Conservation (phyloP, 306 rosid species). For the Amphicarpaea edgeworthii region DNA sequence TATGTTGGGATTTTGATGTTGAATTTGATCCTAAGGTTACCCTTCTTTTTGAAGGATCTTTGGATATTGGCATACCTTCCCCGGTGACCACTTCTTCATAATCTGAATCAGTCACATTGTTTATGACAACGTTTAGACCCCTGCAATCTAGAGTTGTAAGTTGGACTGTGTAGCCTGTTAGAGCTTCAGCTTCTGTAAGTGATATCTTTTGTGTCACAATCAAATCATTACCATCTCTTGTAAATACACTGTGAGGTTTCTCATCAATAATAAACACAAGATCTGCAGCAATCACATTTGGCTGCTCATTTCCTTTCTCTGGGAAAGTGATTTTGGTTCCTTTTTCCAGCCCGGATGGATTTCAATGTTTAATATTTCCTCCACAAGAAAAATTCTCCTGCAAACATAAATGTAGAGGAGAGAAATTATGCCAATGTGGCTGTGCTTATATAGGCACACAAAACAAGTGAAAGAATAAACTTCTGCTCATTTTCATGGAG, state of each 20-base stretch:
- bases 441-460: background rate
- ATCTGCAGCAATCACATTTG: slow-evolving; percentile 76
- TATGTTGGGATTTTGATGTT: slow-evolving; percentile 62
- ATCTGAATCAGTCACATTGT: slow-evolving; percentile 61
- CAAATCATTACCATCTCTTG: slow-evolving; percentile 88
- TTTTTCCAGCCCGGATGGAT: slow-evolving; percentile 97
- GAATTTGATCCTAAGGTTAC: slow-evolving; percentile 83
- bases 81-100: slow-evolving; percentile 74
- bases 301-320: slow-evolving; percentile 85
- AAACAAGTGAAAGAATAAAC: slow-evolving; percentile 10
- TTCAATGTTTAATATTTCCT: slow-evolving; percentile 83
- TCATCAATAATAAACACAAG: slow-evolving; percentile 81
- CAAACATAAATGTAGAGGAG: slow-evolving; percentile 10
- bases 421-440: slow-evolving; percentile 25
- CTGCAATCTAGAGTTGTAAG: slow-evolving; percentile 81
- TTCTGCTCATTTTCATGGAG: background rate
- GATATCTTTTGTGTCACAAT: slow-evolving; percentile 65
- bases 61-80: slow-evolving; percentile 93
- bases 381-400: slow-evolving; percentile 76
- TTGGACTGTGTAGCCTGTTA: slow-evolving; percentile 63
- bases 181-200: slow-evolving; percentile 73
- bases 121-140: slow-evolving; percentile 62
- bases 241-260: slow-evolving; percentile 78
- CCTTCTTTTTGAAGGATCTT: slow-evolving; percentile 76
- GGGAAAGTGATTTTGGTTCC: slow-evolving; percentile 91